Base-by-base conservation (phyloP, 371 early-diverging fungal genomes). In the Mucor racemosus region DNA sequence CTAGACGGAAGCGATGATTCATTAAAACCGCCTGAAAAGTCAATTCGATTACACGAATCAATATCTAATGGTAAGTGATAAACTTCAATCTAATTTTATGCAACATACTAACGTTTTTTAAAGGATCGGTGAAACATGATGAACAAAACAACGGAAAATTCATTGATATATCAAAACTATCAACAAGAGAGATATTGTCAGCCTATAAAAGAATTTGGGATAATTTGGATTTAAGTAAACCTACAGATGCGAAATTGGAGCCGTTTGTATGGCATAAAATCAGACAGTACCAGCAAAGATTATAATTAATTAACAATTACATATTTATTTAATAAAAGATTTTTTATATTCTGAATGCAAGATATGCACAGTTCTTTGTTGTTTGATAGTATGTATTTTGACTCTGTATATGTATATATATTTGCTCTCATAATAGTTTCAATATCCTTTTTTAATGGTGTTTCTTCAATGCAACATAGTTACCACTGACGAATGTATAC, bases 201-300 rank as follows among this genome's bases (percentile, higher is more conserved):
- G 71, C 66, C 3, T 71, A 71, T 36, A 66, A 66, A 66, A 33
- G 71, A 36, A 44, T 71, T 19, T 71, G 71, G 71, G 50, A 71
- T 13, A 50, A 58, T 7, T 35, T 71, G 4, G 71, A 71, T 19
- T 40, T 61, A 11, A 58, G 3, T 5, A 62, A 66, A 7, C 44
- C 62, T 19, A 53, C 48, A 0, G 71, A 71, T 46, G 66, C 71
- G 0, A 64, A 58, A 15, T 9, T 71, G 17, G 71, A 71, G 31
- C 50, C 71, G 0, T 71, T 66, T 59, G 21, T 71, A 26, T 71
- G 71, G 71, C 58, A 53, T n/a, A 62, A 71, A 39, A 71, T 71
- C 9, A 62, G 66, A 60, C 38, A 46, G 17, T 60, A 42, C 34
- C 60, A 59, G 17, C 56, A 56, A 35, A 34, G 39, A 64, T 42